These are phyloP conservation scores for Candida pseudocylindracea DNA, from an alignment of 1,139 yeast genomes.

Conservation along the genomic window DNA sequence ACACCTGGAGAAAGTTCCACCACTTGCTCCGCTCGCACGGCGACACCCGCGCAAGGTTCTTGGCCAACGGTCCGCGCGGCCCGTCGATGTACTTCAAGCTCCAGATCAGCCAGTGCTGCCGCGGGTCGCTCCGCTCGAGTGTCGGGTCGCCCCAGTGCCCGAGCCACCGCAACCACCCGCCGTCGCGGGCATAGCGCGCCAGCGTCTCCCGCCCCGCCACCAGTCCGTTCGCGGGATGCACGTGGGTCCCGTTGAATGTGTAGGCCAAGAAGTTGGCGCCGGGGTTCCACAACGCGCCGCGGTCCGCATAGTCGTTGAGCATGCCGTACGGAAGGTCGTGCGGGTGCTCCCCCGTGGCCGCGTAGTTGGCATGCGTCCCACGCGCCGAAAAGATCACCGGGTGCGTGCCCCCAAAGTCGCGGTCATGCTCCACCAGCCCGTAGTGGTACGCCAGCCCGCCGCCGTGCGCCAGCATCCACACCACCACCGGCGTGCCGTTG, in stretches of 20 bases:
- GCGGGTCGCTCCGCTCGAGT: constrained; percentile 38
- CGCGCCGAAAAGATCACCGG: constrained; percentile 80
- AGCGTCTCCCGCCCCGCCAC: constrained; percentile 31
- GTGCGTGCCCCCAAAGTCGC: constrained; percentile 19
- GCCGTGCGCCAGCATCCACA: constrained; percentile 99
- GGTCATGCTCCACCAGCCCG: constrained; percentile 43
- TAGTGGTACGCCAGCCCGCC: constrained; percentile 85
- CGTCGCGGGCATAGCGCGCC: constrained; percentile 12
- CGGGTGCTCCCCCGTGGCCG: constrained; percentile 88
- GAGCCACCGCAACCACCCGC: constrained; percentile 55
- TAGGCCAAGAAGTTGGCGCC: constrained; percentile 61
- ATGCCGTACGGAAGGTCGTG: constrained; percentile 89
- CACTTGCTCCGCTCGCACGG: constrained; percentile 76
- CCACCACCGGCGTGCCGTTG: constrained; percentile 60
- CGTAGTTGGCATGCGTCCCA: constrained; percentile 95
- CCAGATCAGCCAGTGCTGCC: constrained; percentile 73
- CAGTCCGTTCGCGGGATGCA: constrained; percentile 18
- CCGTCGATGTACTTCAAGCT: constrained; percentile 85
- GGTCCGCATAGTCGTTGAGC: constrained; percentile 76
- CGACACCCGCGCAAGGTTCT: constrained; percentile 41
- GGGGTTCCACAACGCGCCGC: constrained; percentile 94
- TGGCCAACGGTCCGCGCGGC: constrained; percentile 72
- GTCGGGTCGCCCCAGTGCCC: constrained; percentile 90
- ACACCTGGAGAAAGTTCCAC: constrained; percentile 60
- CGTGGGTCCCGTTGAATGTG: constrained; percentile 37